Conservation (phyloP, 768 basidiomycete species). For the Collybia sordida region DNA sequence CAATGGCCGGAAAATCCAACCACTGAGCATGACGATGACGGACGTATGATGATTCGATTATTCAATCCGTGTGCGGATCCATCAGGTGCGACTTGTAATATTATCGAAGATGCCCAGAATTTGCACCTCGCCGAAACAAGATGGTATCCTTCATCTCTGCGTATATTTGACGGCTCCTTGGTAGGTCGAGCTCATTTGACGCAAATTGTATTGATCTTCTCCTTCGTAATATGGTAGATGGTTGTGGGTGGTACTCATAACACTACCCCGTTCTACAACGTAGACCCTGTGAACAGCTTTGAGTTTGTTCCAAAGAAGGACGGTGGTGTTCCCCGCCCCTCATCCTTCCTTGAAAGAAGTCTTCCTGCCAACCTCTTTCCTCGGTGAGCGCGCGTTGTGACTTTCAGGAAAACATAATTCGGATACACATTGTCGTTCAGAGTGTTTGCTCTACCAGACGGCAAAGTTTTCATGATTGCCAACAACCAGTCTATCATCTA, state of each 20-base stretch:
- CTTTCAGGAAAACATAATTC: too few species aligned
- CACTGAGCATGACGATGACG: constrained; percentile 19
- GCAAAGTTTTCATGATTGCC: constrained; percentile 39
- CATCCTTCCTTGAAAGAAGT: constrained; percentile 19
- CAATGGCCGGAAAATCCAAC: constrained; percentile 25
- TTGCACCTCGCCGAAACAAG: constrained; percentile 35
- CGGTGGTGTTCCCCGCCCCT: constrained; percentile 23
- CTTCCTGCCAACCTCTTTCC: constrained; percentile 25
- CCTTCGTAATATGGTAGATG: constrained; percentile 18
- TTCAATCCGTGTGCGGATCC: constrained; percentile 37
- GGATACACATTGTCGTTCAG: constrained; percentile 11
- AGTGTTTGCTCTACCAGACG: constrained; percentile 37
- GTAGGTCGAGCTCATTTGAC: constrained; percentile 25
- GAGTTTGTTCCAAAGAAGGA: constrained; percentile 39
- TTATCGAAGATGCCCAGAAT: constrained; percentile 33
- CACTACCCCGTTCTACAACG: neutral
- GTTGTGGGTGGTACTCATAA: neutral
- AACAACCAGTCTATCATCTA: constrained; percentile 42
- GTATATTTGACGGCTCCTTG: constrained; percentile 31
- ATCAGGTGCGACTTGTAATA: constrained; percentile 23
- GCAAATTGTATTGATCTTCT: constrained; percentile 31
- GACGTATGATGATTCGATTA: constrained; percentile 34
- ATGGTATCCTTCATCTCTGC: constrained; percentile 41
- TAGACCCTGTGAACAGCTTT: constrained; percentile 8
- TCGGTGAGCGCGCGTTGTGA: too few species aligned